phyloP scores from a whole-genome alignment of 2,329 filamentous ascomycete genomes.

The Pleoardoris graminearum region DNA sequence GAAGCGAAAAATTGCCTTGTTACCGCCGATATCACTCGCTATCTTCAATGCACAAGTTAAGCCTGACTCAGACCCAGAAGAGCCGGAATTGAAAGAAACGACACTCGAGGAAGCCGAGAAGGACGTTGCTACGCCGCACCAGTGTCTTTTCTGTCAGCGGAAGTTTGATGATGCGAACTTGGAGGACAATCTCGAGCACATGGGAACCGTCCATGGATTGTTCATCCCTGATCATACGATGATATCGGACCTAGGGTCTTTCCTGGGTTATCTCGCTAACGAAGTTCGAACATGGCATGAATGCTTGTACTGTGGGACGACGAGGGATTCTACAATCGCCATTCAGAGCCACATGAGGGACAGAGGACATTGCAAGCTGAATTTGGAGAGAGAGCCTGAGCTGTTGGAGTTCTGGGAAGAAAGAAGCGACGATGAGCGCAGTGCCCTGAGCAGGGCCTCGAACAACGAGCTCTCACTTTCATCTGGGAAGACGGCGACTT shows the following conservation, averaged over 20 bases:
- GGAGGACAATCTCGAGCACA: slow-evolving; percentile 31
- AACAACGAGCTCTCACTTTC: slow-evolving; percentile 3
- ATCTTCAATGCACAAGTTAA: slow-evolving; percentile 12
- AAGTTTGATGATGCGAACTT: slow-evolving; percentile 10
- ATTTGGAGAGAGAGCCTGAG: slow-evolving; percentile 37
- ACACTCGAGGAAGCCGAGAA: not conserved
- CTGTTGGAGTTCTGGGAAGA: slow-evolving; percentile 40
- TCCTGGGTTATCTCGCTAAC: slow-evolving; percentile 38
- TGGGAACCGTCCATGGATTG: slow-evolving; percentile 31
- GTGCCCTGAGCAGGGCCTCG: not conserved
- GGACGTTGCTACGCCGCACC: slow-evolving; percentile 1
- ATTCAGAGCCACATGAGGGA: slow-evolving; percentile 45
- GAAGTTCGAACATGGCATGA: slow-evolving; percentile 33
- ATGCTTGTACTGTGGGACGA: slow-evolving; percentile 42
- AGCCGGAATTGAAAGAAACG: not conserved
- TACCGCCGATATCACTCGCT: slow-evolving; percentile 19
- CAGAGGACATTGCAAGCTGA: slow-evolving; percentile 41
- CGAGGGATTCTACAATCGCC: slow-evolving; percentile 24
- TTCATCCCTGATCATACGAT: slow-evolving; percentile 30
- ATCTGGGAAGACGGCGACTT: slow-evolving; percentile 15
- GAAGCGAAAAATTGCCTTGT: slow-evolving; percentile 18
- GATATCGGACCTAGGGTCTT: slow-evolving; percentile 31
- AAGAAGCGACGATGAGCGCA: not conserved
- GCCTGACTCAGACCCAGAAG: not conserved
- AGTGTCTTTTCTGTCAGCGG: slow-evolving; percentile 39